These are phyloP conservation scores for Zelonia costaricensis DNA, from an alignment of 208 protist species.

Conservation along the genomic window DNA sequence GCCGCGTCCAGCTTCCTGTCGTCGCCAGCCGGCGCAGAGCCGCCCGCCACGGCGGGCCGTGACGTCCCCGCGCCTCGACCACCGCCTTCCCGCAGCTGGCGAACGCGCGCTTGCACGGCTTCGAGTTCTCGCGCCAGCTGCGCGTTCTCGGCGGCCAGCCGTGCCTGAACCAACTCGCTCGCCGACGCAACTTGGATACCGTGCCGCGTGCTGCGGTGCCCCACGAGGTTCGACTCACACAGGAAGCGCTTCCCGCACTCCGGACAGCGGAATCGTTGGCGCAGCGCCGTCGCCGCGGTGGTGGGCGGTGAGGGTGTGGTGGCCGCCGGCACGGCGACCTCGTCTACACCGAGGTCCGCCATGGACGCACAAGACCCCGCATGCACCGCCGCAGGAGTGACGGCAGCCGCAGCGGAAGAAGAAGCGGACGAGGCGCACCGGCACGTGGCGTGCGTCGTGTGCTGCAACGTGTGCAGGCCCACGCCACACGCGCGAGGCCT, in stretches of 20 bases:
- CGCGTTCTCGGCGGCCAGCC: slow-evolving; percentile 29
- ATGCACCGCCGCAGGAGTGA: no score
- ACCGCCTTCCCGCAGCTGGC: slow-evolving; percentile 15
- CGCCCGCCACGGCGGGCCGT: not conserved
- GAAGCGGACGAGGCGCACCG: no score
- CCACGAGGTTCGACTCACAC: slow-evolving; percentile 39
- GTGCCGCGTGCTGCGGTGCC: slow-evolving; percentile 60
- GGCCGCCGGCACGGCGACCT: not conserved
- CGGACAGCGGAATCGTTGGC: slow-evolving; percentile 38
- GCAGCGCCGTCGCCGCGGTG: not conserved
- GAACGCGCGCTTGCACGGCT: slow-evolving; percentile 11
- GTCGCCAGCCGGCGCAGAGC: not conserved
- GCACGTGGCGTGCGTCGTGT: no score
- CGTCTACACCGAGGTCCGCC: no score
- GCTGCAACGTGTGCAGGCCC: no score
- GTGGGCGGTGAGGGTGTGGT: not conserved
- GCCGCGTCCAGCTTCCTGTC: no score
- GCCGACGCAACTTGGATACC: slow-evolving; percentile 31
- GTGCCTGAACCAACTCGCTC: slow-evolving; percentile 22
- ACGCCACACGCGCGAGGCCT: no score
- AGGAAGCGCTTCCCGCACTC: slow-evolving; percentile 75
- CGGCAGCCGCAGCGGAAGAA: no score
- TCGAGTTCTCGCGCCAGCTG: slow-evolving; percentile 15
- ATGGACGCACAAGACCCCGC: no score
- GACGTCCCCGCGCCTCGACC: not conserved